Percentiles rank a stretch among this genome's conserved stretches.
Conservation (phyloP, 306 rosid genomes). For the Erythrophleum fordii region DNA sequence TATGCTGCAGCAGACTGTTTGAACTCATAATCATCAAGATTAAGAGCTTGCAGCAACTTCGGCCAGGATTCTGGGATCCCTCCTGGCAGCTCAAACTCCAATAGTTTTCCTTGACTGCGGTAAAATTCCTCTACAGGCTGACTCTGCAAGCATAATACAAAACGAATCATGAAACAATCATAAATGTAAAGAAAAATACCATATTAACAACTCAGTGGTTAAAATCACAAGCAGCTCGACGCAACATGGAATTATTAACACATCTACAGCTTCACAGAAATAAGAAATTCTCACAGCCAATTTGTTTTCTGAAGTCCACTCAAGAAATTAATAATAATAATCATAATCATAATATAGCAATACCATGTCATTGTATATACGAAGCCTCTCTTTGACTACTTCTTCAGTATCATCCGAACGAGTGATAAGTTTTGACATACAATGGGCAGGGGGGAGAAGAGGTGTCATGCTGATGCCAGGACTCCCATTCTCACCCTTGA, state of each 20-base stretch:
- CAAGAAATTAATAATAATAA: not conserved
- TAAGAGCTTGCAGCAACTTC: slow-evolving; percentile 82
- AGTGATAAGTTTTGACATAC: slow-evolving; percentile 84
- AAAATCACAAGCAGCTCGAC: not conserved
- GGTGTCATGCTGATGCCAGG: slow-evolving; percentile 89
- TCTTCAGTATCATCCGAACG: slow-evolving; percentile 83
- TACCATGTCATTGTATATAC: slow-evolving; percentile 83
- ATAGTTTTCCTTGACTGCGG: slow-evolving; percentile 70
- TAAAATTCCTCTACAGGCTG: slow-evolving; percentile 88
- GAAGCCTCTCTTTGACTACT: slow-evolving; percentile 85
- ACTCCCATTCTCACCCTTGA: slow-evolving; percentile 67
- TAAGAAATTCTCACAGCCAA: not conserved
- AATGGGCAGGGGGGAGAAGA: slow-evolving; percentile 86
- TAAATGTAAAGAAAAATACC: not conserved
- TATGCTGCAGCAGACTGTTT: slow-evolving; percentile 80
- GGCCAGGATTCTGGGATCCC: slow-evolving; percentile 99
- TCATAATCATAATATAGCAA: slow-evolving; percentile 4
- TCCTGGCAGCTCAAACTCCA: slow-evolving; percentile 96
- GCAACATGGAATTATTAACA: slow-evolving; percentile 18
- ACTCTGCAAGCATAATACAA: slow-evolving; percentile 59
- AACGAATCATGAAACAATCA: slow-evolving; percentile 21
- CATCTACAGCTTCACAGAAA: slow-evolving; percentile 23
- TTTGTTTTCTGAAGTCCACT: not conserved
- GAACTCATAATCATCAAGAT: slow-evolving; percentile 81
- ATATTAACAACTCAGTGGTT: slow-evolving; percentile 4